Evolutionary conservation across 331 rosid species (phyloP).

Genomic region (Spiraea crenata): DNA sequence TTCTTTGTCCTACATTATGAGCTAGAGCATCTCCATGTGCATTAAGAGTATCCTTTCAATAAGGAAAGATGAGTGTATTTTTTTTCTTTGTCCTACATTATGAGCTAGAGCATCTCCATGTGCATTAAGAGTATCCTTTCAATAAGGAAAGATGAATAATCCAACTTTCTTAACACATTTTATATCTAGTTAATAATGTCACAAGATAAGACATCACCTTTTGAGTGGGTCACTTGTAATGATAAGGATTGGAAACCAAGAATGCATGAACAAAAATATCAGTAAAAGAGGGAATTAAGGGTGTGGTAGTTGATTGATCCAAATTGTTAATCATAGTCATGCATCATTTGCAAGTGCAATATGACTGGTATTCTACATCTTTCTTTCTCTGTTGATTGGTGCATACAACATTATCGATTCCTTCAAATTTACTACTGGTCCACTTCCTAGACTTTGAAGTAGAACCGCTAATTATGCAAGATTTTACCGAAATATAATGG

Average conservation of each 20-base stretch:
- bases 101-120: neutral
- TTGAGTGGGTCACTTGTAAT: conserved; percentile 7
- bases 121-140: neutral
- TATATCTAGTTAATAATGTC: neutral
- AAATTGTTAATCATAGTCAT: neutral
- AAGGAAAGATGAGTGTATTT: neutral
- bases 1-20: neutral
- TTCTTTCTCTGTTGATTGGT: neutral
- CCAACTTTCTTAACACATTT: neutral
- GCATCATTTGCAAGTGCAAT: neutral
- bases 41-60: neutral
- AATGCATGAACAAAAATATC: neutral
- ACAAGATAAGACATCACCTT: conserved; percentile 6
- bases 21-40: neutral
- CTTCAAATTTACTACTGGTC: neutral
- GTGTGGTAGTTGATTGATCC: conserved; percentile 12
- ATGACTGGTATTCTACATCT: neutral
- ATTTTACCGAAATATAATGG: no score
- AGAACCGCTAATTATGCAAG: no score
- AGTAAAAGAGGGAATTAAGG: neutral
- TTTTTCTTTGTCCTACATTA: neutral
- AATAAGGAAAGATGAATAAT: neutral
- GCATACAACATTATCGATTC: neutral
- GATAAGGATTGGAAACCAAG: conserved; percentile 4
- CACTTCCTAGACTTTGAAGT: no score